Base-by-base conservation (phyloP, 202 grass and related monocot species). In the Musa balbisiana region DNA sequence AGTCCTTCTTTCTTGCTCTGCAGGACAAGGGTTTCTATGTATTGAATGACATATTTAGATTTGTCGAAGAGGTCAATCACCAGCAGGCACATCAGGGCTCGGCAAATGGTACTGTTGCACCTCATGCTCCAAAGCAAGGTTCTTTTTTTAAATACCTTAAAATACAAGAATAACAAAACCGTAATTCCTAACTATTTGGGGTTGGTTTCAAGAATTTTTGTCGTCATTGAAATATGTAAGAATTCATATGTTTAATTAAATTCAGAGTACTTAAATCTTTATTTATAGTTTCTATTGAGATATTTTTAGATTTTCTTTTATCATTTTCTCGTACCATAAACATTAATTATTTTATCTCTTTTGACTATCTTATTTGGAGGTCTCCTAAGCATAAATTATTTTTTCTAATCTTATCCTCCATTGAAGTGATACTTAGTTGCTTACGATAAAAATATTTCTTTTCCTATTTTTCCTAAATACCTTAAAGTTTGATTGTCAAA, bases 1-100 rank as follows among this genome's bases (percentile, higher is more conserved):
- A 99, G 80, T 92, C 95, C 23, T 99, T 99, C 87, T 99, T 99
- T 73, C 95, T 99, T 11, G 95, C 95, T 29, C 95, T 91, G 22
- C 95, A 99, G 80, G 95, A 99, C 80, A 99, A 90, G 74, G 95
- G 95, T 0, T 99, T 82, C 81, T 99, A 90, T 55, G 95, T 99
- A 12, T 85, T 99, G 77, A 99, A 99, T 33, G 95, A 99, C 80
- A 87, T 99, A 49, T 75, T 99, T 51, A 85, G 91, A 52, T 92
- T 88, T 14, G 79, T 84, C 0, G 73, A 73, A 60, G 81, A 80
- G 9, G 73, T 24, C 1, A 52, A 51, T 26, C 83, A 87, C 82
- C 63, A 82, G 69, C 76, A 75, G 0, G 89, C 49, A 54, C 69
- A 1, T 9, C 83, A 73, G 17, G 21, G 24, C 3, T 43, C 70